Conservation (phyloP, 139 green algal genomes). For the Yamagishiella unicocca region DNA sequence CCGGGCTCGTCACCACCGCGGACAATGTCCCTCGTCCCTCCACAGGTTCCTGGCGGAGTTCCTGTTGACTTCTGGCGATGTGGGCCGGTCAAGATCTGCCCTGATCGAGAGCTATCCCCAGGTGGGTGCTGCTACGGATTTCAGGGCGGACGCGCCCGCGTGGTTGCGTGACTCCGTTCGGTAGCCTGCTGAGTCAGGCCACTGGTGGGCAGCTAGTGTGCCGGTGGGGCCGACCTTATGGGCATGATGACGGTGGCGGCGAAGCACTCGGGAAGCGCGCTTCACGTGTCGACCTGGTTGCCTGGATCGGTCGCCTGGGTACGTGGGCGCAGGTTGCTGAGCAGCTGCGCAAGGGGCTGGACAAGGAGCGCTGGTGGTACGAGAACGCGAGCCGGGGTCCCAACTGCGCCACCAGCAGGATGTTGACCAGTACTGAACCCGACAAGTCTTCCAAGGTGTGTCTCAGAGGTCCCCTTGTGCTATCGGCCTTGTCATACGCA, state of each 20-base stretch:
- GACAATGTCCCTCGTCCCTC: neutral
- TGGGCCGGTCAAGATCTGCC: constrained; percentile 32
- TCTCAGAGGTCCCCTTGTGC: no score
- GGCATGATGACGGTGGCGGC: no score
- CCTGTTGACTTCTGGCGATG: constrained; percentile 46
- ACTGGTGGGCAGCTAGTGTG: no score
- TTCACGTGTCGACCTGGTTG: no score
- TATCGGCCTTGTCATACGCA: no score
- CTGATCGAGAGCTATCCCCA: constrained; percentile 46
- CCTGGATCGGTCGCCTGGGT: no score
- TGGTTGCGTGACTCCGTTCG: no score
- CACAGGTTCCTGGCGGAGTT: constrained; percentile 35
- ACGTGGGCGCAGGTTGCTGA: neutral
- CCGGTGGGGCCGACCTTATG: no score
- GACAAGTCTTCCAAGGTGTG: neutral
- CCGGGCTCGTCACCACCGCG: neutral
- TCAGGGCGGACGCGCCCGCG: no score
- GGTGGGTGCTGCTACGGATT: constrained; percentile 19
- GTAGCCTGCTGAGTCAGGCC: no score
- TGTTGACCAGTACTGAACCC: neutral
- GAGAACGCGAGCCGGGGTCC: constrained; percentile 7
- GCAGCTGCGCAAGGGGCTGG: neutral
- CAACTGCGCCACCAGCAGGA: constrained; percentile 27
- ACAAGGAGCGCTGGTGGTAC: constrained; percentile 46
- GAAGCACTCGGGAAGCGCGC: no score